Percentiles rank a stretch among this genome's conserved stretches.
Conservation (phyloP, 1,284 basidiomycete genomes). For the Anthracocystis walkeri region DNA sequence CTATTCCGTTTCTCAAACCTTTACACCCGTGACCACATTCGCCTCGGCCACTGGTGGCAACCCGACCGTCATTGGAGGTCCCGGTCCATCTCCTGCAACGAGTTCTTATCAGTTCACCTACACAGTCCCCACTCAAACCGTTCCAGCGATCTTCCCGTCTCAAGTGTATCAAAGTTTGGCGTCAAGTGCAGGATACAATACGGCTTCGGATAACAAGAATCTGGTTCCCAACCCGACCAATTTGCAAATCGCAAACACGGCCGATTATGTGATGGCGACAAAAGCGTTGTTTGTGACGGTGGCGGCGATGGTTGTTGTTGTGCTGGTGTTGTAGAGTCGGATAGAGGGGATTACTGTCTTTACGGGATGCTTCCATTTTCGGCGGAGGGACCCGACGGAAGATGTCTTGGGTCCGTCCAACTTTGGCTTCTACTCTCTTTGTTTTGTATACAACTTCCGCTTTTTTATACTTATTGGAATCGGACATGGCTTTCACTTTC, state of each 20-base stretch:
- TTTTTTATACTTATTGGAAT: too few relatives aligned
- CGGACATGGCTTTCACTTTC: too few relatives aligned
- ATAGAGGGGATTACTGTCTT: slow-evolving; percentile 3
- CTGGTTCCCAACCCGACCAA: slow-evolving; percentile 35
- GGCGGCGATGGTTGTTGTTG: slow-evolving; percentile 24
- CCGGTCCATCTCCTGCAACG: slow-evolving; percentile 51
- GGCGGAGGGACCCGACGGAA: neutral
- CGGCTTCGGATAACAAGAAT: slow-evolving; percentile 22
- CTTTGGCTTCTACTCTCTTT: too few relatives aligned
- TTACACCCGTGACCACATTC: slow-evolving; percentile 56
- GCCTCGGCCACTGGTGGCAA: slow-evolving; percentile 33
- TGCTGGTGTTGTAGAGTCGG: slow-evolving; percentile 19
- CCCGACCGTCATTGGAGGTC: slow-evolving; percentile 49
- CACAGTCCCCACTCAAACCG: slow-evolving; percentile 41
- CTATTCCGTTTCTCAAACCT: slow-evolving; percentile 39
- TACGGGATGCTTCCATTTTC: neutral
- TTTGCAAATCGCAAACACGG: slow-evolving; percentile 34
- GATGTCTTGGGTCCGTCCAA: too few relatives aligned
- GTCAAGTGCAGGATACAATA: slow-evolving; percentile 15
- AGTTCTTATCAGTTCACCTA: slow-evolving; percentile 43
- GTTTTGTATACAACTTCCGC: too few relatives aligned
- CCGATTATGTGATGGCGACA: slow-evolving; percentile 14
- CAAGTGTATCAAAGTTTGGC: slow-evolving; percentile 37
- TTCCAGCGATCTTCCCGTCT: slow-evolving; percentile 28
- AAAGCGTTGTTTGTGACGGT: slow-evolving; percentile 37